These are phyloP conservation scores for Phialocephala sp. DNA, from an alignment of 2,329 filamentous ascomycete species.

Conservation along the genomic window DNA sequence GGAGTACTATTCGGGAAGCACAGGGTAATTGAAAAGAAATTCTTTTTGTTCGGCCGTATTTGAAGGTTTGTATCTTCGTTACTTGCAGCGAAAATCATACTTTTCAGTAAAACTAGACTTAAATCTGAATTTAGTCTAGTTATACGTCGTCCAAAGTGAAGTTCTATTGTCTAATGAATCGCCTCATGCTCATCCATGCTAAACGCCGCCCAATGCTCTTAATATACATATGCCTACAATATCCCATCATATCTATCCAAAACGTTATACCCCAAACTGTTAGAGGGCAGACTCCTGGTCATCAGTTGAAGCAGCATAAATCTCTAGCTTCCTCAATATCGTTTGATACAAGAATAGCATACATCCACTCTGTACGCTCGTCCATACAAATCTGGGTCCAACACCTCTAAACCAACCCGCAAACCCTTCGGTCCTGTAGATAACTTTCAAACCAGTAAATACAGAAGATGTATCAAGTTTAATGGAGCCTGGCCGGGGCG, in stretches of 20 bases:
- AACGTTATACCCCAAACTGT: slow-evolving; percentile 18
- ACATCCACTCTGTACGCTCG: slow-evolving; percentile 93
- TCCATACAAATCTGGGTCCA: slow-evolving; percentile 92
- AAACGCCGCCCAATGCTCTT: slow-evolving; percentile 42
- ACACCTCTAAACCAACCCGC: slow-evolving; percentile 94
- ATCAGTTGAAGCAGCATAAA: slow-evolving; percentile 38
- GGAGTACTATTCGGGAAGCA: too few species aligned
- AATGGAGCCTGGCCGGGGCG: slow-evolving; percentile 77
- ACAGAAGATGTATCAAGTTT: slow-evolving; percentile 90
- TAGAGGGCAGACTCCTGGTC: slow-evolving; percentile 36
- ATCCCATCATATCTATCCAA: slow-evolving; percentile 7
- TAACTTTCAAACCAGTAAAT: slow-evolving; percentile 79
- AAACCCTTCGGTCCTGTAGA: slow-evolving; percentile 89
- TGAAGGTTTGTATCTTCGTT: not conserved
- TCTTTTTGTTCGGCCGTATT: too few species aligned
- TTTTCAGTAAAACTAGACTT: too few species aligned
- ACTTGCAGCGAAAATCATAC: not conserved
- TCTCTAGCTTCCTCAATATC: slow-evolving; percentile 77
- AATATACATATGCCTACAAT: slow-evolving; percentile 37
- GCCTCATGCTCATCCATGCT: slow-evolving; percentile 31
- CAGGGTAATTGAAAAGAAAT: too few species aligned
- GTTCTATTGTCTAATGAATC: slow-evolving; percentile 39
- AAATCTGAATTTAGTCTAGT: not conserved
- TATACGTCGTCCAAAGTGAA: slow-evolving; percentile 32
- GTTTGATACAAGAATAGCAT: slow-evolving; percentile 97